Percentiles rank a stretch among this genome's conserved stretches.
Evolutionary conservation across 1,139 yeast genomes (phyloP).

Genomic region (Tardiomyces digboiensis): DNA sequence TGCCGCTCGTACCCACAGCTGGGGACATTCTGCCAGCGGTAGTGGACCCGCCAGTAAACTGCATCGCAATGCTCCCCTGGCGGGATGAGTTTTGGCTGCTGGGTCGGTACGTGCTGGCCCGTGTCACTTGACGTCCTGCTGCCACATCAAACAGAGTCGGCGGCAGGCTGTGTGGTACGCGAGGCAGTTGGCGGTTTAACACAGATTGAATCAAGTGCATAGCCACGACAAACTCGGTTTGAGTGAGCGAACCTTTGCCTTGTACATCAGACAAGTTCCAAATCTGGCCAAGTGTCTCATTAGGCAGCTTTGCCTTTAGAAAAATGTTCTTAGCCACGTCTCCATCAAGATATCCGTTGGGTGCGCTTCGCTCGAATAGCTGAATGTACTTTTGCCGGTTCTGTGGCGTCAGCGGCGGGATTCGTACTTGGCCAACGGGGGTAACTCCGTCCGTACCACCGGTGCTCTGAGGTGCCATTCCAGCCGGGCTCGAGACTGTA

Average conservation of each 20-base stretch:
- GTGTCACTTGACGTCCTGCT: constrained; percentile 4
- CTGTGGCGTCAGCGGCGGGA: constrained; percentile 53
- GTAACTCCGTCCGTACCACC: not conserved
- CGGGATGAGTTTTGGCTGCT: constrained; percentile 16
- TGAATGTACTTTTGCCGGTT: constrained; percentile 68
- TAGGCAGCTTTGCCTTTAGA: constrained; percentile 77
- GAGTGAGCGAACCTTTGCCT: constrained; percentile 59
- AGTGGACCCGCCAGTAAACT: not conserved
- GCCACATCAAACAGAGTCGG: constrained; percentile 26
- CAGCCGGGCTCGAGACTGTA: not conserved
- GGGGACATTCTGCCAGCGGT: not conserved
- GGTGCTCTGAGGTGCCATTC: not conserved
- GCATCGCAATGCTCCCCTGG: not conserved
- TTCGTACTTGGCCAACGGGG: constrained; percentile 16
- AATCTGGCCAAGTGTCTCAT: constrained; percentile 67
- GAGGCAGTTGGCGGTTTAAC: constrained; percentile 54
- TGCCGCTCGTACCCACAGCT: not conserved
- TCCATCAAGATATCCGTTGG: constrained; percentile 54
- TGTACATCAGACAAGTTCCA: constrained; percentile 83
- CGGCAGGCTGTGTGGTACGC: constrained; percentile 65
- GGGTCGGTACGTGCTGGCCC: constrained; percentile 11
- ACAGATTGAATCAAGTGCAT: constrained; percentile 91
- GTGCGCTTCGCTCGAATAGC: constrained; percentile 63
- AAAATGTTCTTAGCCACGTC: constrained; percentile 75
- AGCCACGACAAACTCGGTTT: constrained; percentile 77